Evolutionary conservation across 1,139 yeast species (phyloP).

Genomic region (Yamadazyma sp.): DNA sequence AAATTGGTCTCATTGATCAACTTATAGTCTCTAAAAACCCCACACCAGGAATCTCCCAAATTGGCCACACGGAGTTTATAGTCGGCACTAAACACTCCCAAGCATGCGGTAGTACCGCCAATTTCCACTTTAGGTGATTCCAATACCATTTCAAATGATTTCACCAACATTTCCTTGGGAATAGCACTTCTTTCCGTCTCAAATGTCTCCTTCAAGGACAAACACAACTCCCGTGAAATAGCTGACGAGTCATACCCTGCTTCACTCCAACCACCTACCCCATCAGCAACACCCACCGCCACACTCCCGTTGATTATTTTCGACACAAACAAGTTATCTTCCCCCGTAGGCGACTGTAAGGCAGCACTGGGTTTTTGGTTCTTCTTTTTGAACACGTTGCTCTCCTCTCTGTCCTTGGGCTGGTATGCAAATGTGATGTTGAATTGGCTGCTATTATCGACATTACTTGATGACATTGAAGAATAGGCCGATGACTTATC

Average conservation of each 20-base stretch:
- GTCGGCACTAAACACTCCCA: constrained; percentile 65
- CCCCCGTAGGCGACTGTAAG: constrained; percentile 69
- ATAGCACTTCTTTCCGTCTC: constrained; percentile 18
- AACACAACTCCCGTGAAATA: constrained; percentile 68
- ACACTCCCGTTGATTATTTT: constrained; percentile 43
- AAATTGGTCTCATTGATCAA: constrained; percentile 68
- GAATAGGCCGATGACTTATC: constrained; percentile 14
- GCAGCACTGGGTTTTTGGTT: constrained; percentile 31
- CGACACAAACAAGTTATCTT: constrained; percentile 75
- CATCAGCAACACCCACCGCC: constrained; percentile 91
- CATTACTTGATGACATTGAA: constrained; percentile 17
- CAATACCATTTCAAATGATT: constrained; percentile 56
- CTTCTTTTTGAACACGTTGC: constrained; percentile 41
- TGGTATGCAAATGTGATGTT: constrained; percentile 68
- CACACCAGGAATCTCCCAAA: constrained; percentile 94
- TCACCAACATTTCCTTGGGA: constrained; percentile 53
- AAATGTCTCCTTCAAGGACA: constrained; percentile 31
- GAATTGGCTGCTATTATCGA: constrained; percentile 28
- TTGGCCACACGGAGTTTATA: constrained; percentile 65
- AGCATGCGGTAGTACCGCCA: constrained; percentile 95
- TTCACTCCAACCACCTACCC: constrained; percentile 97
- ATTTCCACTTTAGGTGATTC: constrained; percentile 66
- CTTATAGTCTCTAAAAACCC: constrained; percentile 68
- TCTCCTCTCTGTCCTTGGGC: constrained; percentile 62
- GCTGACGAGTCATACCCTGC: constrained; percentile 89